Conservation (phyloP, 192 early-diverging fungal species). For the Umbelopsis ramanniana region DNA sequence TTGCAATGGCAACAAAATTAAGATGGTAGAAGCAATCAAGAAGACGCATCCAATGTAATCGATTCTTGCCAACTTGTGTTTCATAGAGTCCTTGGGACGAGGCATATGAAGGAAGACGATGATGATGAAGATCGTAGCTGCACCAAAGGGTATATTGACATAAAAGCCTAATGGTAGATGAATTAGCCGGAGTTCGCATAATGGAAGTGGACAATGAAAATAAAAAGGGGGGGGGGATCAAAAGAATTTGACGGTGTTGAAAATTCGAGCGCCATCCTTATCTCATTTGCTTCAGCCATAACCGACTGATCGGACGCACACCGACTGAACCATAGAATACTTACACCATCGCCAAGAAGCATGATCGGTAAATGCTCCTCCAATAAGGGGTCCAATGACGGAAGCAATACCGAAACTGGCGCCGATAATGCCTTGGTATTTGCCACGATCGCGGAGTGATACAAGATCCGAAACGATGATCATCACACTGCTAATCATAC, state of each 20-base stretch:
- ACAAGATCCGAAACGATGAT: slow-evolving; percentile 78
- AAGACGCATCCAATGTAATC: slow-evolving; percentile 59
- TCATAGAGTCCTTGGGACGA: slow-evolving; percentile 44
- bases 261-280: no score
- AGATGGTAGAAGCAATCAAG: slow-evolving; percentile 53
- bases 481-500: slow-evolving; percentile 54
- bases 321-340: slow-evolving; percentile 36
- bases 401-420: slow-evolving; percentile 55
- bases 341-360: slow-evolving; percentile 52
- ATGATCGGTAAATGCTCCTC: slow-evolving; percentile 62
- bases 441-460: slow-evolving; percentile 62
- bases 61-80: slow-evolving; percentile 60
- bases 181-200: neutral
- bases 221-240: neutral
- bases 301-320: no score
- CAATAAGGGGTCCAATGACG: slow-evolving; percentile 60
- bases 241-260: no score
- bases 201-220: neutral
- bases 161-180: neutral
- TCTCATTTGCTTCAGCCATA: no score
- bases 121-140: slow-evolving; percentile 44
- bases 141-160: slow-evolving; percentile 46
- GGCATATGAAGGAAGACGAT: slow-evolving; percentile 59
- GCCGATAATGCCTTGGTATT: slow-evolving; percentile 62
- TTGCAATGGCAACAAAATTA: slow-evolving; percentile 71